Conservation (phyloP, 371 early-diverging fungal species). For the Cladochytrium tenue region DNA sequence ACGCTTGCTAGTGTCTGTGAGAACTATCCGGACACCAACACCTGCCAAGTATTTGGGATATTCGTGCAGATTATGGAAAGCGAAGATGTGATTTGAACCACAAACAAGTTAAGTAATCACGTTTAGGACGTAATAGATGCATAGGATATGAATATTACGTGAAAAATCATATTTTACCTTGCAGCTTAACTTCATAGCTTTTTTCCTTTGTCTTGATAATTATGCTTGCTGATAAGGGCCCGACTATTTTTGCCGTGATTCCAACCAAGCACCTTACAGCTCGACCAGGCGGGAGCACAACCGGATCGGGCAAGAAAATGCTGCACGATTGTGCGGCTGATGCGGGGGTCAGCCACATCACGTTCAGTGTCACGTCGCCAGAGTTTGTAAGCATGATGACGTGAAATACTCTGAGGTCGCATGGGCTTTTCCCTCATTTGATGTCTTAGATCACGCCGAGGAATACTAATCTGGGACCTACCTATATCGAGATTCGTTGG, state of each 20-base stretch:
- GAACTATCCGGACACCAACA: constrained; percentile 41
- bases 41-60: constrained; percentile 20
- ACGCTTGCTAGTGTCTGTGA: constrained; percentile 31
- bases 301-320: constrained; percentile 37
- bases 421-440: constrained; percentile 47
- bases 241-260: constrained; percentile 32
- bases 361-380: constrained; percentile 47
- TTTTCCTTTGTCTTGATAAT: constrained; percentile 38
- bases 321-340: constrained; percentile 15
- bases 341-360: constrained; percentile 27
- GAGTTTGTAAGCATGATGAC: constrained; percentile 39
- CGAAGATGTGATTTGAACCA: too few relatives aligned
- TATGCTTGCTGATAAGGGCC: constrained; percentile 32
- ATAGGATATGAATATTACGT: too few relatives aligned
- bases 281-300: constrained; percentile 34
- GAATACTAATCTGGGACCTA: too few relatives aligned
- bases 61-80: too few relatives aligned
- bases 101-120: too few relatives aligned
- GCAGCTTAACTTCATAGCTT: constrained; percentile 30
- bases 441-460: too few relatives aligned
- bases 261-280: constrained; percentile 36
- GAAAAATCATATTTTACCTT: constrained; percentile 26
- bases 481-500: neutral
- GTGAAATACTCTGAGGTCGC: constrained; percentile 39
- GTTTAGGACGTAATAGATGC: too few relatives aligned